Conservation (phyloP, 2,329 filamentous ascomycete species). For the Lasiodiplodia sp. region DNA sequence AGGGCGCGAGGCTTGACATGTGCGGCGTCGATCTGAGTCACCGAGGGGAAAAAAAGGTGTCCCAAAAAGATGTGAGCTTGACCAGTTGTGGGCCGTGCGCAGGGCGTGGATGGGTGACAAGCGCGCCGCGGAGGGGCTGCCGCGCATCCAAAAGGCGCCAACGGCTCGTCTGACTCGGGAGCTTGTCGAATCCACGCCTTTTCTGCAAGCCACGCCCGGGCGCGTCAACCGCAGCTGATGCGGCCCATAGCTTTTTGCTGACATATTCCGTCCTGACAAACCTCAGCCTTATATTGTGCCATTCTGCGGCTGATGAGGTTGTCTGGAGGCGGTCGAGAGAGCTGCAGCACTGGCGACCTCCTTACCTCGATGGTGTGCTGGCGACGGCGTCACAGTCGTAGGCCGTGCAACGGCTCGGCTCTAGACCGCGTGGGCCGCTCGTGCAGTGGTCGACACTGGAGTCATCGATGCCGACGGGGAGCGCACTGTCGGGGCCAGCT, state of each 20-base stretch:
- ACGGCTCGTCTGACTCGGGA: constrained; percentile 10
- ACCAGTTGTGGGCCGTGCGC: constrained; percentile 11
- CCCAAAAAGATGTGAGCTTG: neutral
- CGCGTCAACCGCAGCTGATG: neutral
- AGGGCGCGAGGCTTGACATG: constrained; percentile 16
- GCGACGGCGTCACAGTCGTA: neutral
- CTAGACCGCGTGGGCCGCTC: neutral
- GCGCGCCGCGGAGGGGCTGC: neutral
- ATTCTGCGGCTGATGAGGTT: neutral
- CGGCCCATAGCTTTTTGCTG: neutral
- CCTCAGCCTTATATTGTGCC: constrained; percentile 14
- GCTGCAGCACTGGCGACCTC: neutral
- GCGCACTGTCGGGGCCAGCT: neutral
- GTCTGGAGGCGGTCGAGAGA: neutral
- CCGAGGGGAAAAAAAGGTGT: constrained; percentile 6
- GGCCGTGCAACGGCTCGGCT: constrained; percentile 14
- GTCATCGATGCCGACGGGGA: constrained; percentile 6
- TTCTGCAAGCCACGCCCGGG: neutral
- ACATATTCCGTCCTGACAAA: constrained; percentile 4
- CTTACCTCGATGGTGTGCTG: neutral
- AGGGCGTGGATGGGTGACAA: constrained; percentile 22
- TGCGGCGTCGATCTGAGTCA: constrained; percentile 29
- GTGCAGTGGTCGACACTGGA: constrained; percentile 2
- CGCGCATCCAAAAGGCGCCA: neutral
- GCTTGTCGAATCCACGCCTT: constrained; percentile 14